These are phyloP conservation scores for Suillus alpinus DNA, from an alignment of 768 basidiomycete species.

Conservation along the genomic window DNA sequence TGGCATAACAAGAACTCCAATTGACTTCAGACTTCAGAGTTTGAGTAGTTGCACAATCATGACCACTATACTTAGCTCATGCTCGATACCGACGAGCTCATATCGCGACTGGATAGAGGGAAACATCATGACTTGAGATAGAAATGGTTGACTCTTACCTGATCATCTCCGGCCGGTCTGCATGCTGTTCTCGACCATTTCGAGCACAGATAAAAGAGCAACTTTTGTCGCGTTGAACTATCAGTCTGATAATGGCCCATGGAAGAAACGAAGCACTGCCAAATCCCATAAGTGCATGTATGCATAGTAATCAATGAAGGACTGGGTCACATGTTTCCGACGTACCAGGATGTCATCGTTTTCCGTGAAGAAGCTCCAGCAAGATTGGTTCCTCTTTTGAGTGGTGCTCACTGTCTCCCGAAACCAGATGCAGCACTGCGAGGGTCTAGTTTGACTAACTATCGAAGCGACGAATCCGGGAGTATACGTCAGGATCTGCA, in stretches of 20 bases:
- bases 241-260: neutral
- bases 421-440: constrained; percentile 21
- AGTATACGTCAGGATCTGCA: constrained; percentile 27
- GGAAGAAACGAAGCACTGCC: neutral
- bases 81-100: neutral
- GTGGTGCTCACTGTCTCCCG: constrained; percentile 18
- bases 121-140: neutral
- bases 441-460: constrained; percentile 16
- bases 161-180: neutral
- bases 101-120: neutral
- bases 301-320: neutral
- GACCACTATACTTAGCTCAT: neutral
- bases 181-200: neutral
- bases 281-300: neutral
- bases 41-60: neutral
- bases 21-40: neutral
- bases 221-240: neutral
- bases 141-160: neutral
- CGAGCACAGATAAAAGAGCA: neutral
- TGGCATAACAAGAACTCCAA: neutral
- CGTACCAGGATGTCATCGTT: neutral
- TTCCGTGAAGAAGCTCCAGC: neutral
- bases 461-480: constrained; percentile 24
- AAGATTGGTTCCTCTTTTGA: neutral
- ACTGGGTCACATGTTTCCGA: neutral